Percentiles rank a stretch among this genome's conserved stretches.
Conservation (phyloP, 345 rosid species). For the Lepidium sativum region DNA sequence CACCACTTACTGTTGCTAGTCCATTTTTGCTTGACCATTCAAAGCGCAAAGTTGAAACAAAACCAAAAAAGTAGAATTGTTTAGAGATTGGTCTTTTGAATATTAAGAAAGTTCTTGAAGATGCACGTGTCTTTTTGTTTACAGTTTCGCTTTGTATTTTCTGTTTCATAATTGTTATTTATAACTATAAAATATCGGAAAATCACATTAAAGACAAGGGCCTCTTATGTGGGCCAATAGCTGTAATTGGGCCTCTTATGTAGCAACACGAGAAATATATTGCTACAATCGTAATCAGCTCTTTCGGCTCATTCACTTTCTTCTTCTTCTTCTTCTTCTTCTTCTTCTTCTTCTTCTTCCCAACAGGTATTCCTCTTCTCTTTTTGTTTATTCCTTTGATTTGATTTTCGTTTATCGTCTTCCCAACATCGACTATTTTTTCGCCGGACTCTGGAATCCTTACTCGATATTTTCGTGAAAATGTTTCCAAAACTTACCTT, state of each 20-base stretch:
- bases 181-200: too few relatives aligned
- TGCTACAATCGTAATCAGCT: too few relatives aligned
- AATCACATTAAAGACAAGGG: too few relatives aligned
- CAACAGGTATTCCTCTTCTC: neutral
- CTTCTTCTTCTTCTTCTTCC: neutral
- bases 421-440: neutral
- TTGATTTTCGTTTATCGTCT: neutral
- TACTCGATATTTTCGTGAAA: neutral
- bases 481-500: neutral
- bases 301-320: too few relatives aligned
- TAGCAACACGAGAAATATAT: too few relatives aligned
- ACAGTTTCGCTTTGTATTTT: neutral
- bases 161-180: too few relatives aligned
- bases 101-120: neutral
- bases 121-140: conserved; percentile 4
- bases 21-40: conserved; percentile 22
- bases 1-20: conserved; percentile 23
- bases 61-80: neutral
- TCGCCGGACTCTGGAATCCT: neutral
- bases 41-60: neutral
- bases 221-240: too few relatives aligned
- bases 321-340: too few relatives aligned
- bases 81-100: neutral
- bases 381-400: neutral
- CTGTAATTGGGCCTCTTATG: too few relatives aligned